Percentiles rank a stretch among this genome's conserved stretches.
phyloP scores from a whole-genome alignment of 306 rosid genomes.

The Glycine latifolia region DNA sequence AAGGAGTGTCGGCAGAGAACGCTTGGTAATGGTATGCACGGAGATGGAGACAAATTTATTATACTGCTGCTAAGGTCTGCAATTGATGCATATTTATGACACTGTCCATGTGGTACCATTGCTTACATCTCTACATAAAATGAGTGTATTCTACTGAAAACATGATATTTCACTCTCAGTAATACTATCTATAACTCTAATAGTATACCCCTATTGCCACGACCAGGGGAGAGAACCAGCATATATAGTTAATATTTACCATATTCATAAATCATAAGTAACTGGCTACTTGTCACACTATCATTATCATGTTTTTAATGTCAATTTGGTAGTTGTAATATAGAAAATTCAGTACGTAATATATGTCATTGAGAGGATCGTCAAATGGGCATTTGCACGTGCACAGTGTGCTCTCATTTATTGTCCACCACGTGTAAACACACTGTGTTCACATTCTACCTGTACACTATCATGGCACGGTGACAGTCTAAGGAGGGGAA shows the following conservation, averaged over 20 bases:
- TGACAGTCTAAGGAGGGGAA: neutral
- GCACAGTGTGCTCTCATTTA: neutral
- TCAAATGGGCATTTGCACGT: conserved; percentile 5
- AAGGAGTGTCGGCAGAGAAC: conserved; percentile 67
- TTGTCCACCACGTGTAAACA: neutral
- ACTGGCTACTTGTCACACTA: neutral
- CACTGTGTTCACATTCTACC: neutral
- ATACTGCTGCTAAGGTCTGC: neutral
- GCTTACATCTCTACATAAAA: neutral
- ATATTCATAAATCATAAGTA: neutral
- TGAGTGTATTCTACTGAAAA: conserved; percentile 22
- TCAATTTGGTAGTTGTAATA: neutral
- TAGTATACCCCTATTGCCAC: neutral
- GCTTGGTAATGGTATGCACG: conserved; percentile 33
- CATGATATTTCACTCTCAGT: neutral
- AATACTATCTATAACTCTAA: neutral
- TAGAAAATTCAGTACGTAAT: neutral
- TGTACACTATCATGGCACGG: neutral
- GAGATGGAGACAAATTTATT: conserved; percentile 49
- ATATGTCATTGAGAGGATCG: neutral
- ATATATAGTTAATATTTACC: neutral
- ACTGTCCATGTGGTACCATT: conserved; percentile 23
- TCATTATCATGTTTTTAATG: neutral
- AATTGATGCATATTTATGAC: conserved; percentile 47
- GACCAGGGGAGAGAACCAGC: neutral